Evolutionary conservation across 2,329 filamentous ascomycete species (phyloP), one percentile per base, ranked within the genome.

Genomic region (Aspergillus ruber): DNA sequence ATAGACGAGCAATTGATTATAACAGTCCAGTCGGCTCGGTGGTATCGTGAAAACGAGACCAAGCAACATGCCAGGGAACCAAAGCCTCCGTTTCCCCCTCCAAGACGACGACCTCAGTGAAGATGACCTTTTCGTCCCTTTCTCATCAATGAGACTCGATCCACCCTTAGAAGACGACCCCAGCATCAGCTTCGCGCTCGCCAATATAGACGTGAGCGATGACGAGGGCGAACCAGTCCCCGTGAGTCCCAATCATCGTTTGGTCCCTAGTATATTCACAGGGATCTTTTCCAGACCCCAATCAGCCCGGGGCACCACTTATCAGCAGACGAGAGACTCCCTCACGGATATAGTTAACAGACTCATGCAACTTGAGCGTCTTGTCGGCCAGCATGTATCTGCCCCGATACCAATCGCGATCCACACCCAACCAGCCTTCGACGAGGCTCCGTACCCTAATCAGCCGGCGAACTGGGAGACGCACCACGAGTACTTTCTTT

Each of bases 401-500:
- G 33, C 15, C 17, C 15, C n/a, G 33, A 17, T 15, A 35, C 33
- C 33, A 17, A 13, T 35, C 15, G 6, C n/a, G 15, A n/a, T 35
- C n/a, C 33, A 17, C 13, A n/a, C 33, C 33, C 33, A 35, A 17
- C n/a, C n/a, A 17, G 12, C 6, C 12, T 35, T 35, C 33, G 13
- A n/a, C 9, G 33, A 35, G 33, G 1, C 15, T 2, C 15, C 33
- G n/a, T 35, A 35, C 15, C 33, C n/a, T 17, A 40, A 40, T 21
- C 40, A 46, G 46, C 46, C 44, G 6, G n/a, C 33, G 10, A 23
- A 23, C 12, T 53, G 51, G 51, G 29, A 40, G 7, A 40, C 27
- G 10, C 41, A 52, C 17, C 46, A 50, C 35, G 46, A 56, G 17
- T 51, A 54, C 32, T 50, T 49, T 23, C 47, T 56, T n/a, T 52